A percentile compares a stretch with the other conserved stretches of the same genome.
phyloP scores from a whole-genome alignment of 768 basidiomycete genomes.

The Chalciporus sphaerocephalus region DNA sequence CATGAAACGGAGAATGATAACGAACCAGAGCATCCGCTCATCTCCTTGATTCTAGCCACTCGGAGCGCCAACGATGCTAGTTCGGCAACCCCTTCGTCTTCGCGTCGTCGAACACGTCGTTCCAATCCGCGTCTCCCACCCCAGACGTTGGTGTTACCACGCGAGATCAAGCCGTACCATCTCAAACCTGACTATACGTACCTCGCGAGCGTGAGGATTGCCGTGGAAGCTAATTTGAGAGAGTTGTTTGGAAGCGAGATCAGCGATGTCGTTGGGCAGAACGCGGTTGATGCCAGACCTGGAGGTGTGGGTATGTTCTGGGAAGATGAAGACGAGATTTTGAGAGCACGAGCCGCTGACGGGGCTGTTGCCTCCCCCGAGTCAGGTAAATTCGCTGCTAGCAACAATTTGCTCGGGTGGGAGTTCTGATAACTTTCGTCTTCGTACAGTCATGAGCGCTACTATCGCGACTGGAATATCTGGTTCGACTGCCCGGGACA shows the following conservation, averaged over 20 bases:
- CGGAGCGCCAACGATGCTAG: background rate
- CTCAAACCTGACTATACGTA: slow-evolving; percentile 48
- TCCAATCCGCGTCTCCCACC: slow-evolving; percentile 14
- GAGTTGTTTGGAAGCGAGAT: slow-evolving; percentile 29
- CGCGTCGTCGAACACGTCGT: slow-evolving; percentile 17
- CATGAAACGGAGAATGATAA: background rate
- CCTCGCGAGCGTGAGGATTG: slow-evolving; percentile 46
- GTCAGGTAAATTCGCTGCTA: slow-evolving; percentile 1
- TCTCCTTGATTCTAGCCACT: slow-evolving; percentile 8
- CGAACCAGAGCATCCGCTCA: slow-evolving; percentile 8
- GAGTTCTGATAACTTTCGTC: background rate
- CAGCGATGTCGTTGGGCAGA: background rate
- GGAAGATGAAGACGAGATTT: slow-evolving; percentile 25
- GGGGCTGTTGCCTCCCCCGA: background rate
- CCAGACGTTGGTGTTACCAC: slow-evolving; percentile 15
- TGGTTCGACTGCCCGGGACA: background rate
- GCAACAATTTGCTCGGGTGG: background rate
- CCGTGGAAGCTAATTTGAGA: slow-evolving; percentile 49
- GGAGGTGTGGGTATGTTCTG: slow-evolving; percentile 22
- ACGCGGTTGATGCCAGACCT: background rate
- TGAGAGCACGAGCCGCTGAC: background rate
- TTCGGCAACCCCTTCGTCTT: slow-evolving; percentile 1
- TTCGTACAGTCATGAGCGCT: background rate
- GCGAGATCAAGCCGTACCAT: slow-evolving; percentile 26
- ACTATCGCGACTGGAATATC: background rate